Base-by-base conservation (phyloP, 2,329 filamentous ascomycete genomes). In the Colletotrichum truncatum region DNA sequence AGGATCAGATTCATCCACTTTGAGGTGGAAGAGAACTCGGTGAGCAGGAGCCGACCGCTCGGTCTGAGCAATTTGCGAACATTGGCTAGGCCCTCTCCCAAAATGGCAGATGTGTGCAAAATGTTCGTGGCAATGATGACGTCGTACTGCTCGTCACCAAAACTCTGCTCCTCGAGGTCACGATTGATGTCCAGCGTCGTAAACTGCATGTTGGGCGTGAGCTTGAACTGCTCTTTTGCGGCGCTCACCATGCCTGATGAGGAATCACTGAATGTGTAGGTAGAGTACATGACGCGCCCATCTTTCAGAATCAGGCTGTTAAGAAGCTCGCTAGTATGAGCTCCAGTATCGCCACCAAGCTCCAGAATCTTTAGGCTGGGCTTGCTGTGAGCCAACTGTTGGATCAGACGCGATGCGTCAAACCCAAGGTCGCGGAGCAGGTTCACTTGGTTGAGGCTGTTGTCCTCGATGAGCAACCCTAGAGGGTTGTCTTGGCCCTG, bases 101-200 rank as follows among this genome's bases (percentile, higher is more conserved):
- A 8, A 11, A 10, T 23, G 10, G 26, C 8, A 1, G 79, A 81
- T 2, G 78, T 77, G 57, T 82, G 77, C 0, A 84, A 66, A 2
- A 79, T 75, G 26, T 75, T 71, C 2, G 74, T 73, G 1, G 77
- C 78, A 16, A 82, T 66, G 9, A 82, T 58, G 5, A 82, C 6
- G 45, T 83, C 80, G 63, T 76, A 81, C 12, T 21, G 11, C 32
- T 41, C 51, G 32, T 39, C 21, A n/a, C 14, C 43, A n/a, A 48
- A 48, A 5, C 16, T 23, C 23, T 48, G 43, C 16, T 48, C 43
- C 23, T n/a, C 43, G 12, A 23, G 25, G n/a, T 26, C 12, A 5
- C 23, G 23, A 11, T 14, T 28, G 43, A 48, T 48, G 10, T 48
- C 43, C 0, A 48, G 43, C 0, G 12, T 11, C 10, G 10, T 1